These are phyloP conservation scores for Mercurialis annua DNA, from an alignment of 345 rosid species.

Conservation along the genomic window DNA sequence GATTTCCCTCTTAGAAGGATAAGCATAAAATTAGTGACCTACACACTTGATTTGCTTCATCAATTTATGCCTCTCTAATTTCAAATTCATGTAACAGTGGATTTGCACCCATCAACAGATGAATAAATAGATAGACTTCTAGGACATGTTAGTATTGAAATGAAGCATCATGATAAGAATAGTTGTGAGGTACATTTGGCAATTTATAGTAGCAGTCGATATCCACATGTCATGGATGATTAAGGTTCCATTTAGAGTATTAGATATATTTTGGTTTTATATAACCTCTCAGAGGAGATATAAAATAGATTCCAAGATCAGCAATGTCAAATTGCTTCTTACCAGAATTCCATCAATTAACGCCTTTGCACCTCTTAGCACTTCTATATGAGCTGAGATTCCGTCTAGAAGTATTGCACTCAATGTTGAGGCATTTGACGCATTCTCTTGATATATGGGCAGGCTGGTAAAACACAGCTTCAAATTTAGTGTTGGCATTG, in stretches of 20 bases:
- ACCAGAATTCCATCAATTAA: conserved; percentile 83
- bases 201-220: not conserved
- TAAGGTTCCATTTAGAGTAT: not conserved
- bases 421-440: conserved; percentile 37
- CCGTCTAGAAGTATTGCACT: conserved; percentile 56
- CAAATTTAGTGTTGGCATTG: conserved; percentile 10
- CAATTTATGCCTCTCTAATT: not conserved
- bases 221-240: not conserved
- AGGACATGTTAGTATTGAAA: not conserved
- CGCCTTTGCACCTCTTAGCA: conserved; percentile 63
- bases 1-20: not conserved
- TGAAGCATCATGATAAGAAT: not conserved
- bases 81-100: not conserved
- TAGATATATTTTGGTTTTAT: not conserved
- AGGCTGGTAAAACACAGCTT: conserved; percentile 37
- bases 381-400: conserved; percentile 57
- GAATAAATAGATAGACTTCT: not conserved
- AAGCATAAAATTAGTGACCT: not conserved
- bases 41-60: not conserved
- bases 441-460: conserved; percentile 47
- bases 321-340: conserved; percentile 20
- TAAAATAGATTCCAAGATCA: not conserved
- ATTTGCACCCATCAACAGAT: not conserved
- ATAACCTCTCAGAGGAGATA: not conserved
- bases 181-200: not conserved